Evolutionary conservation across 2,329 filamentous ascomycete genomes (phyloP), one percentile per base, ranked within the genome.

Genomic region (Scedosporium minutisporum): DNA sequence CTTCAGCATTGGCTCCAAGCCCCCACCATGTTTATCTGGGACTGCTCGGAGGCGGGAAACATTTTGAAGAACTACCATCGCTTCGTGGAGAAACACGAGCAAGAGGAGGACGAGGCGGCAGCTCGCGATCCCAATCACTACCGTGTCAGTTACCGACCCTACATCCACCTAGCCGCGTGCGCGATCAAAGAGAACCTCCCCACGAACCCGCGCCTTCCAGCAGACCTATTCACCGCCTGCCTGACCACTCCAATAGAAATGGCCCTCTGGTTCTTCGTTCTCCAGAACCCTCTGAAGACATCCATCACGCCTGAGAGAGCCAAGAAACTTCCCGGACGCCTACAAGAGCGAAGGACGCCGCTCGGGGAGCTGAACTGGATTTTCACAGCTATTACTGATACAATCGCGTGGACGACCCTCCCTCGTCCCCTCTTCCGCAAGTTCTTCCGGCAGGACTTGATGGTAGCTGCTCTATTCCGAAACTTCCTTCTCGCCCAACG

Each of bases 361-460:
- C 82, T 99, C 41, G 95, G 95, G 65, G 95, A 99, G 76, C 80
- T 99, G 14, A 99, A 99, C 71, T 99, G 95, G 95, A 99, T 99
- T 42, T 97, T 99, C 71, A 99, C 95, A 0, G 95, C 95, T 62
- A 97, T 99, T 67, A 99, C 95, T 0, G 95, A 99, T 72, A 97
- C 93, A 1, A 99, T 99, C 69, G 95, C 95, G 0, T 99, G 95
- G 95, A 97, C 96, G 38, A 96, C 91, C 4, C 78, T 99, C 3
- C 91, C 93, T 3, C 88, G 93, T 57, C 86, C 92, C 21, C 78
- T 97, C 10, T 99, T 99, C 76, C 93, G 96, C 75, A 96, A 96
- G 74, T 90, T 97, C 64, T 99, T 99, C 75, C 82, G 95, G 51
- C 95, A 99, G 73, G 95, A 99, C 73, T 81, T 99, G 12, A 97